Evolutionary conservation across 495 filamentous ascomycete species (phyloP).

Genomic region (Bryoglossum gracile): DNA sequence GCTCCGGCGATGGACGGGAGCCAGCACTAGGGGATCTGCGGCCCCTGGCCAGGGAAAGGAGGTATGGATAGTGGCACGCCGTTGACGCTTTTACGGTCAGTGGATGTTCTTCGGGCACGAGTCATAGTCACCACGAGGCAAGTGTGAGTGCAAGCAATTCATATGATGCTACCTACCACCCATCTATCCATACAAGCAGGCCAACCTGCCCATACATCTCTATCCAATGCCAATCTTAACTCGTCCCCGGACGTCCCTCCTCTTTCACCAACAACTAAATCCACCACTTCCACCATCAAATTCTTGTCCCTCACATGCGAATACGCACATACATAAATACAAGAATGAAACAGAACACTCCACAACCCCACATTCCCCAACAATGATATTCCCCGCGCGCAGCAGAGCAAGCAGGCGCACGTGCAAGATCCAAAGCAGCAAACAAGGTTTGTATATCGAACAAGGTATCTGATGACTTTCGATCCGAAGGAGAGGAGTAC

Average conservation of each 20-base stretch:
- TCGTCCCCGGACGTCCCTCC: background rate
- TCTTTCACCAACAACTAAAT: background rate
- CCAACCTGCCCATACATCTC: background rate
- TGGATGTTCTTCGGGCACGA: too few relatives aligned
- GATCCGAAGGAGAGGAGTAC: conserved; percentile 15
- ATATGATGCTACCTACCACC: conserved; percentile 3
- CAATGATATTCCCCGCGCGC: background rate
- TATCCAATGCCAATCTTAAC: background rate
- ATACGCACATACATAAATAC: conserved; percentile 16
- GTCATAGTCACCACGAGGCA: too few relatives aligned
- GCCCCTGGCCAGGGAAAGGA: too few relatives aligned
- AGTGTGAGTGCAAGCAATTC: background rate
- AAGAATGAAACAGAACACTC: conserved; percentile 5
- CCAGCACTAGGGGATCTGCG: too few relatives aligned
- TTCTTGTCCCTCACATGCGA: conserved; percentile 11
- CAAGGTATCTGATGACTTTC: conserved; percentile 29
- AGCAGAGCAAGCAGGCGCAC: conserved; percentile 12
- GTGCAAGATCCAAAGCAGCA: too few relatives aligned
- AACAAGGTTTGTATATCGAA: conserved; percentile 34
- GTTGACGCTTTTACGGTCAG: too few relatives aligned
- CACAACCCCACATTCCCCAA: conserved; percentile 1
- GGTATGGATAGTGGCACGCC: too few relatives aligned
- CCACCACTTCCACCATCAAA: background rate
- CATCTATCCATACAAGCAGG: conserved; percentile 5
- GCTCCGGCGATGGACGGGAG: too few relatives aligned